These are phyloP conservation scores for Mikania micrantha DNA, from an alignment of 129 eudicot species.

Conservation along the genomic window DNA sequence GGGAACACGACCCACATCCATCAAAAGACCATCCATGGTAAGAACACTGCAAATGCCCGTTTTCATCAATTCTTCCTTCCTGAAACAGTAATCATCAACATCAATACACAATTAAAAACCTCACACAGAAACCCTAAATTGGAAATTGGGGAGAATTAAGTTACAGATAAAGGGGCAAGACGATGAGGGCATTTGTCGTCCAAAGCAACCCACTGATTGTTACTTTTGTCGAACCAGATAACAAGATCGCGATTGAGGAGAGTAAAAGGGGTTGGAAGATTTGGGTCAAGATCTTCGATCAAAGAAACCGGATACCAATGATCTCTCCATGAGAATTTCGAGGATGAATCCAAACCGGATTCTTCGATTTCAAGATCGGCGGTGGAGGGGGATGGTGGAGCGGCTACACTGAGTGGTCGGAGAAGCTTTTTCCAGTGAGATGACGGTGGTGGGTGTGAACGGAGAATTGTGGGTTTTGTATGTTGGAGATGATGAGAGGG, in stretches of 20 bases:
- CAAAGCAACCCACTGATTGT: slow-evolving; percentile 68
- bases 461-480: slow-evolving; percentile 7
- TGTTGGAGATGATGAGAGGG: slow-evolving; percentile 4
- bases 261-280: slow-evolving; percentile 73
- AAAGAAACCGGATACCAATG: slow-evolving; percentile 97
- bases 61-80: slow-evolving; percentile 98
- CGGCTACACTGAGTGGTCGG: slow-evolving; percentile 52
- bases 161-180: slow-evolving; percentile 90
- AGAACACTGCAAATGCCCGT: slow-evolving; percentile 92
- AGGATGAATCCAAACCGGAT: slow-evolving; percentile 19
- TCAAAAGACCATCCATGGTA: slow-evolving; percentile 97
- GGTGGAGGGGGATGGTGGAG: slow-evolving; percentile 51
- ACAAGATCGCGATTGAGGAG: slow-evolving; percentile 83
- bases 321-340: slow-evolving; percentile 87
- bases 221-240: slow-evolving; percentile 59
- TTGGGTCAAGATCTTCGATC: slow-evolving; percentile 69
- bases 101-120: not conserved
- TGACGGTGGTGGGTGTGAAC: not conserved
- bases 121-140: not conserved
- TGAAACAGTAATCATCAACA: slow-evolving; percentile 21
- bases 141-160: not conserved
- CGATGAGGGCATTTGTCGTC: slow-evolving; percentile 98
- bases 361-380: slow-evolving; percentile 29
- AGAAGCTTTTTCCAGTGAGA: slow-evolving; percentile 21
- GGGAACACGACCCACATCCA: slow-evolving; percentile 77